Conservation (phyloP, 2,329 filamentous ascomycete genomes). For the Paraconiothyrium sp. region DNA sequence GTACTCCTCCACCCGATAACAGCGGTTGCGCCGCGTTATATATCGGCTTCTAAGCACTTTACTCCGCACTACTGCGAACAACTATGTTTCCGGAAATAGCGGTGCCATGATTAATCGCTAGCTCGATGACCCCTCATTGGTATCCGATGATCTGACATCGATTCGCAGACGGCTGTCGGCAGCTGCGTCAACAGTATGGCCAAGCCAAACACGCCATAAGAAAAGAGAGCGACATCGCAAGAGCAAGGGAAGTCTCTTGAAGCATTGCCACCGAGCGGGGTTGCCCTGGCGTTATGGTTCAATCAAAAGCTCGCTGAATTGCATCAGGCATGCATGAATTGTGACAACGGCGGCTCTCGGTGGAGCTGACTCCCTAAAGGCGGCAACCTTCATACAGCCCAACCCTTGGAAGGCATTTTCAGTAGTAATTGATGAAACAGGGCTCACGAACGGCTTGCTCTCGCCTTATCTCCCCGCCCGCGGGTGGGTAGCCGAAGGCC, state of each 20-base stretch:
- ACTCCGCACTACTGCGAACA: background rate
- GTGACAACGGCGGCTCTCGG: constrained; percentile 30
- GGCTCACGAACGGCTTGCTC: constrained; percentile 1
- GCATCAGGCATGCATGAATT: constrained; percentile 43
- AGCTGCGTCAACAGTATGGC: constrained; percentile 8
- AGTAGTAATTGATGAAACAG: background rate
- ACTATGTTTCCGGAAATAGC: constrained; percentile 6
- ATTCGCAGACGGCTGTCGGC: constrained; percentile 6
- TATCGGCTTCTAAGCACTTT: background rate
- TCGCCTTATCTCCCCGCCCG: constrained; percentile 18
- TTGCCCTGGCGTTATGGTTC: constrained; percentile 16
- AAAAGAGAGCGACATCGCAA: constrained; percentile 8
- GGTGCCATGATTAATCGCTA: constrained; percentile 1
- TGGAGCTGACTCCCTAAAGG: constrained; percentile 8
- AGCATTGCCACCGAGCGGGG: constrained; percentile 18
- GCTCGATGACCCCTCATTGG: constrained; percentile 14
- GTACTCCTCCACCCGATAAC: background rate
- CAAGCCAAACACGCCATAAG: background rate
- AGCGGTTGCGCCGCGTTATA: constrained; percentile 11
- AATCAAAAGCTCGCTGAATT: constrained; percentile 35
- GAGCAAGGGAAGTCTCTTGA: background rate
- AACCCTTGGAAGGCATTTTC: background rate
- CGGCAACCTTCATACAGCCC: constrained; percentile 9
- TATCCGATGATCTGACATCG: constrained; percentile 2
- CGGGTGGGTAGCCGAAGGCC: constrained; percentile 19